These are phyloP conservation scores for Amphichorda felina DNA, from an alignment of 2,329 filamentous ascomycete genomes.

Conservation along the genomic window DNA sequence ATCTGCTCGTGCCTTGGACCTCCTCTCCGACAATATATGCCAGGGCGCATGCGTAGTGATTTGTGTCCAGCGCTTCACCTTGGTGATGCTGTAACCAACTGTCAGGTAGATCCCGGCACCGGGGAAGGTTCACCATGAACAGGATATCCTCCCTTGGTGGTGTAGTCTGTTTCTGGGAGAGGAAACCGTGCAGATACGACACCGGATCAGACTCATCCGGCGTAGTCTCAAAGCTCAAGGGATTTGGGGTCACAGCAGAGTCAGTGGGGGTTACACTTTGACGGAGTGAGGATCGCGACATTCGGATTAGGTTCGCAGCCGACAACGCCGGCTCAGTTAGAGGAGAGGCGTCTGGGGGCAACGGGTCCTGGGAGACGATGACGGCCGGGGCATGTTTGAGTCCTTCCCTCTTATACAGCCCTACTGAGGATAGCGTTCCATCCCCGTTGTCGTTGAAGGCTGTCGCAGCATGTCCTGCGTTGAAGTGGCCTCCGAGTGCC, in stretches of 20 bases:
- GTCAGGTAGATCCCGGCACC: conserved; percentile 12
- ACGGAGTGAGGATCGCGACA: background rate
- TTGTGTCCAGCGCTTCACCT: conserved; percentile 7
- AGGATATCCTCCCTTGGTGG: conserved; percentile 5
- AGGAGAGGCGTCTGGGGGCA: conserved; percentile 8
- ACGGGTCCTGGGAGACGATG: conserved; percentile 12
- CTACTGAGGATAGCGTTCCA: conserved; percentile 16
- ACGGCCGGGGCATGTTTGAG: conserved; percentile 5
- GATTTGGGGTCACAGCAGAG: too few species aligned
- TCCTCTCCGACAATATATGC: conserved; percentile 18
- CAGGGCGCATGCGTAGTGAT: conserved; percentile 15
- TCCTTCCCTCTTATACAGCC: conserved; percentile 2
- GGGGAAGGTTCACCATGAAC: conserved; percentile 10
- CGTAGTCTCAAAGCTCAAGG: background rate
- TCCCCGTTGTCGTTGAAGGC: conserved; percentile 19
- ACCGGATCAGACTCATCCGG: background rate
- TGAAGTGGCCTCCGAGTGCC: conserved; percentile 7
- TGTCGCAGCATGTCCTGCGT: conserved; percentile 6
- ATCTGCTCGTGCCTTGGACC: conserved; percentile 9
- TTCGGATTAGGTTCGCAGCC: background rate
- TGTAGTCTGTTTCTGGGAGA: conserved; percentile 8
- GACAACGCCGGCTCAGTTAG: conserved; percentile 8
- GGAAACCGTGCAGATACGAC: conserved; percentile 11
- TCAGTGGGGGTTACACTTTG: background rate
- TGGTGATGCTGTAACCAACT: conserved; percentile 13